Base-by-base conservation (phyloP, 2,329 filamentous ascomycete genomes). In the Epichloe amarillans region DNA sequence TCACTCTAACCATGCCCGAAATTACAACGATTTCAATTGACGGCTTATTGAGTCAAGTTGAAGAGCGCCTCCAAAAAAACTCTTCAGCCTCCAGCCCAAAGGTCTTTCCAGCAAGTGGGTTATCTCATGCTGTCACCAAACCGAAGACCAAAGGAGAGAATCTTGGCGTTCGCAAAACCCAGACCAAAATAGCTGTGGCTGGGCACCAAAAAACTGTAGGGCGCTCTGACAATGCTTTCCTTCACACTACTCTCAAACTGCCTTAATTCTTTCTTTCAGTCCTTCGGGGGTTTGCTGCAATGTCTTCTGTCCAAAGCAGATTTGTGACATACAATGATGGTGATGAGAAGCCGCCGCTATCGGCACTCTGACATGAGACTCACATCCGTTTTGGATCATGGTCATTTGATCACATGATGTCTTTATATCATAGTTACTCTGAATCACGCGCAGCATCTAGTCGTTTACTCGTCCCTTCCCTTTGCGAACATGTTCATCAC, bases 401-500 rank as follows among this genome's bases (percentile, higher is more conserved):
- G 56, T 58, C 80, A 83, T 78, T 77, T 81, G 80, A 66, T 69
- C 68, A 74, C 76, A 69, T 76, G 74, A 74, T 74, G 61, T 57
- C 69, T 72, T 70, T 67, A 66, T 66, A 68, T 74, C 72, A 84
- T 84, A 86, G 82, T 86, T 86, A 86, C 82, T 83, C 81, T 84
- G 82, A 86, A 58, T 60, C 57, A 50, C 50, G 46, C 38, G 35
- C 41, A 46, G 43, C 15, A 21, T 33, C 15, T 3, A 15, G 23
- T 43, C 11, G 3, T 51, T 44, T 35, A 33, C 17, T 39, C 14
- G 12, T 48, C 38, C 26, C 21, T 26, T 41, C 23, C 21, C 26
- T 43, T 19, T 35, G 8, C 21, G 4, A 26, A 30, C 19, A n/a
- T 15, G 17, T 37, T 42, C n/a, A 8, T 15, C 14, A n/a, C 6